Evolutionary conservation across 495 filamentous ascomycete species (phyloP), one percentile per base, ranked within the genome.

Genomic region (Xylaria sp.): DNA sequence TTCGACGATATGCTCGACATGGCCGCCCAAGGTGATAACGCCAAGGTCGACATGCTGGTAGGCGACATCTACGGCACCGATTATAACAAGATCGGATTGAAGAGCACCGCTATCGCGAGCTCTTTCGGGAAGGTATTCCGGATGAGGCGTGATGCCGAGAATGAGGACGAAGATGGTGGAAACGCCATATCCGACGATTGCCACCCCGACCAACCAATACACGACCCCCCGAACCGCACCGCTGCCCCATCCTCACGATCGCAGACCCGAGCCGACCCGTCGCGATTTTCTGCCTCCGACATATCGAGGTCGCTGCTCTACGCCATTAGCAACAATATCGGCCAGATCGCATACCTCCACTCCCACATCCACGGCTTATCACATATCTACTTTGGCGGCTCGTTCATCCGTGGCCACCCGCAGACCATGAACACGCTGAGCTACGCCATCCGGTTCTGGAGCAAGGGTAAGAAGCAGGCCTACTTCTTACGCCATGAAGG

Each of bases 51-150:
- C 74, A 97, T 99, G 94, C 85, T 99, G 11, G 96, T 99, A 1
- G 97, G 97, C 19, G 96, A 99, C 79, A 99, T 99, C 67, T 99
- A 99, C 78, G 96, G 96, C 53, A 93, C 93, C 72, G 96, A 96
- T 71, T 99, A 99, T 77, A 89, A 86, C 77, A 97, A 97, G 78
- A 98, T 99, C 53, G 96, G 96, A 0, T 84, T 99, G 40, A 97
- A 97, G 81, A 93, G 91, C 76, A 96, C 88, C 5, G 94, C 95
- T 17, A 99, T 99, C 74, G 96, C 96, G 21, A 95, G 92, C 80
- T 96, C 92, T 26, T 99, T 98, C 75, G 96, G 96, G 29, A 99
- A 99, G 79, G 94, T 99, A 12, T 95, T 97, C 77, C 90, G 91
- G 63, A 90, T 93, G 86, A 97, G 97, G 81, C 87, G 83, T 43